These are phyloP conservation scores for Alternaria incomplexa DNA, from an alignment of 2,329 filamentous ascomycete species.

Conservation along the genomic window DNA sequence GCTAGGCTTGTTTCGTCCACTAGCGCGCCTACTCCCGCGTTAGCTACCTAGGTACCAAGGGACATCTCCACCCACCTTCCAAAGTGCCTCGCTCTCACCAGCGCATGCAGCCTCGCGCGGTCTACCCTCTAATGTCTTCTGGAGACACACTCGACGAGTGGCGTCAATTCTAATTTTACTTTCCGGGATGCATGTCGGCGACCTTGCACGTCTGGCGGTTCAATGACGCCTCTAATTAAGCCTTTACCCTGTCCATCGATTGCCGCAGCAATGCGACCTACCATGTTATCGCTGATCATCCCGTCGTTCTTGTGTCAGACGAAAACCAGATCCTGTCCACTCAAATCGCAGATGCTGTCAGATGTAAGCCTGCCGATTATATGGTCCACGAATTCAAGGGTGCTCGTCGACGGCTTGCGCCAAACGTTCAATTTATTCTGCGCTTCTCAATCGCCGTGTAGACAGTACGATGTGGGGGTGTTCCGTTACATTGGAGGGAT, in stretches of 20 bases:
- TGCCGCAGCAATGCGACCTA: not conserved
- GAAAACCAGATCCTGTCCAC: not conserved
- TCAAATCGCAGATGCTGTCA: conserved; percentile 3
- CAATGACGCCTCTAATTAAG: conserved; percentile 6
- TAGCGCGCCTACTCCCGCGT: conserved; percentile 12
- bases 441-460: not conserved
- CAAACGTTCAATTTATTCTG: not conserved
- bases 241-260: not conserved
- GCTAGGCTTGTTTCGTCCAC: conserved; percentile 11
- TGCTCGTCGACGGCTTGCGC: not conserved
- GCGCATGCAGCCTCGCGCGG: conserved; percentile 2
- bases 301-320: conserved; percentile 1
- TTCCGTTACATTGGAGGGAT: not conserved
- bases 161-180: not conserved
- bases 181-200: conserved; percentile 2
- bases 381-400: not conserved
- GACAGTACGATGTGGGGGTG: not conserved
- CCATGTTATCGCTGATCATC: not conserved
- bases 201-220: conserved; percentile 1
- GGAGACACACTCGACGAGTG: not conserved
- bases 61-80: not conserved
- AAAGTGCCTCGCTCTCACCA: not conserved
- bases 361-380: not conserved
- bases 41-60: not conserved
- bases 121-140: not conserved